These are phyloP conservation scores for Penicillium bialowiezense DNA, from an alignment of 495 filamentous ascomycete species.

Conservation along the genomic window DNA sequence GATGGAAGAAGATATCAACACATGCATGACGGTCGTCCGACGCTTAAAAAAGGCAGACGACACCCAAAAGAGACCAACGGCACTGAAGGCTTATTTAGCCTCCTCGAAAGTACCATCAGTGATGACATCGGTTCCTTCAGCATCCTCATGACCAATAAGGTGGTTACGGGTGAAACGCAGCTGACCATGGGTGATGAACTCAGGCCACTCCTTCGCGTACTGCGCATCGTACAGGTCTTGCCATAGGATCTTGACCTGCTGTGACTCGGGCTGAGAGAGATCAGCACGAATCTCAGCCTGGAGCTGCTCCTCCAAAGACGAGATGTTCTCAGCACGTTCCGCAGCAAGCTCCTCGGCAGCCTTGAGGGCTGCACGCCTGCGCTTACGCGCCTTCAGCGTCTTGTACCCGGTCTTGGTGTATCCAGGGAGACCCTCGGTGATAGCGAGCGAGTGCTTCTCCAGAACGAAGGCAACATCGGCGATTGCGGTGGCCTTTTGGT, in stretches of 20 bases:
- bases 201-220: slow-evolving; percentile 66
- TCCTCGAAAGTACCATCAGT: slow-evolving; percentile 45
- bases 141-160: slow-evolving; percentile 35
- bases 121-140: slow-evolving; percentile 34
- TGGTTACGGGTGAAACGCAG: slow-evolving; percentile 35
- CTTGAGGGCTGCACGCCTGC: slow-evolving; percentile 31
- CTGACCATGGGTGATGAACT: slow-evolving; percentile 61
- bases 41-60: not conserved
- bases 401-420: slow-evolving; percentile 30
- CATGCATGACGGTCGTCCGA: slow-evolving; percentile 10
- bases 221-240: slow-evolving; percentile 60
- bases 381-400: slow-evolving; percentile 25
- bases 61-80: not conserved
- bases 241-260: slow-evolving; percentile 63
- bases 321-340: slow-evolving; percentile 23
- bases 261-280: slow-evolving; percentile 23
- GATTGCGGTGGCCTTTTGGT: slow-evolving; percentile 84
- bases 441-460: slow-evolving; percentile 47
- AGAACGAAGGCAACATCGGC: slow-evolving; percentile 86
- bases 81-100: slow-evolving; percentile 20
- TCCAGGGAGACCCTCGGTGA: slow-evolving; percentile 27
- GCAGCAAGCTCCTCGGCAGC: slow-evolving; percentile 28
- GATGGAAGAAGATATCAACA: slow-evolving; percentile 17
- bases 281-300: slow-evolving; percentile 31
- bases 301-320: slow-evolving; percentile 26